Evolutionary conservation across 768 basidiomycete species (phyloP).

Genomic region (Pleurotus ostreatus): DNA sequence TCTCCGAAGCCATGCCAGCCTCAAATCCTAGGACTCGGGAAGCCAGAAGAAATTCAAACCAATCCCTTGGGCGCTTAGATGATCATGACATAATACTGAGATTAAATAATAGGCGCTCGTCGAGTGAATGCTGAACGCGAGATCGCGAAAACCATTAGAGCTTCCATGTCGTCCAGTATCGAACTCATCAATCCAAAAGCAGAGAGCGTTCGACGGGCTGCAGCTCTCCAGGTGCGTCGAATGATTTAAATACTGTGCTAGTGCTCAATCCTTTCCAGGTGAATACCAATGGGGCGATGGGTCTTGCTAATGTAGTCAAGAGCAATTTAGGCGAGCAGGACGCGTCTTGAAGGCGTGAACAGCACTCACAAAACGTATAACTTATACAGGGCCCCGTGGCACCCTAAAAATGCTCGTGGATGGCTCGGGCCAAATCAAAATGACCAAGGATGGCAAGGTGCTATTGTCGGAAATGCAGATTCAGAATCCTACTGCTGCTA

Average conservation of each 20-base stretch:
- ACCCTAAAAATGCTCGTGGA: conserved; percentile 99
- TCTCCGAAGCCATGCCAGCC: no score
- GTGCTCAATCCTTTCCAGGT: conserved; percentile 47
- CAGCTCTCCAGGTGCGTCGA: conserved; percentile 79
- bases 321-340: conserved; percentile 79
- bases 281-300: conserved; percentile 92
- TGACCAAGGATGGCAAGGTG: conserved; percentile 99
- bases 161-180: conserved; percentile 66
- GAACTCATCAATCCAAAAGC: conserved; percentile 97
- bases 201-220: conserved; percentile 86
- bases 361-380: conserved; percentile 7
- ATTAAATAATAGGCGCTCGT: no score
- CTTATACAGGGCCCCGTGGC: conserved; percentile 77
- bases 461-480: conserved; percentile 99
- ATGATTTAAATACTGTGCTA: background rate
- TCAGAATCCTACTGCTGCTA: conserved; percentile 97
- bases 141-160: background rate
- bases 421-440: conserved; percentile 97
- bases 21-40: no score
- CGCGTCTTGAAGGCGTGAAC: conserved; percentile 5
- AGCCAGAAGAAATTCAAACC: no score
- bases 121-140: no score
- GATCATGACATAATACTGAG: no score
- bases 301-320: conserved; percentile 95
- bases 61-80: no score